Evolutionary conservation across 495 filamentous ascomycete species (phyloP).

Genomic region (Podospora anserina): DNA sequence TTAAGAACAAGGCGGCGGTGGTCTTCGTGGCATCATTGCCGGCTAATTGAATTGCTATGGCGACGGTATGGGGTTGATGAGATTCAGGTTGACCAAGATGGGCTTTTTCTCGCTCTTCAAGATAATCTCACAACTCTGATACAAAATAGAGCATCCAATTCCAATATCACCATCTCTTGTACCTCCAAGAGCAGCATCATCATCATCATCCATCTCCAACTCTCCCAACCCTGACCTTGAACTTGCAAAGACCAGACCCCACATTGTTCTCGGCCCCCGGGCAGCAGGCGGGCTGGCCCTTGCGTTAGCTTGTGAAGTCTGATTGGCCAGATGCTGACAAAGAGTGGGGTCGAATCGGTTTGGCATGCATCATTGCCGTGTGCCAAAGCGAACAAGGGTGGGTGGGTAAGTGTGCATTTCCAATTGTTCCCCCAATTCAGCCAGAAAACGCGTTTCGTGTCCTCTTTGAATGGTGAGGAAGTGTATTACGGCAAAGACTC

Average conservation of each 20-base stretch:
- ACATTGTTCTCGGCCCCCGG: neutral
- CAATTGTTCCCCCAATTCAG: conserved; percentile 23
- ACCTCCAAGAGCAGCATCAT: neutral
- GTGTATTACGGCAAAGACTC: conserved; percentile 2
- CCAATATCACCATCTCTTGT: neutral
- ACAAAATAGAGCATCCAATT: too few species aligned
- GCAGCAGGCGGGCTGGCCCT: neutral
- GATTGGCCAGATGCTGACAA: conserved; percentile 21
- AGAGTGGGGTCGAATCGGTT: neutral
- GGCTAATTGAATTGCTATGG: neutral
- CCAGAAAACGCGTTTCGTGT: conserved; percentile 7
- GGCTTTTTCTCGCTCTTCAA: too few species aligned
- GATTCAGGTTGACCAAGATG: neutral
- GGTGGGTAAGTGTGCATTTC: conserved; percentile 33
- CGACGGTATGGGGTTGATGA: neutral
- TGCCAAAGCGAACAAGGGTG: conserved; percentile 26
- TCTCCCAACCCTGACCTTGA: neutral
- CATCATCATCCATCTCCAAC: neutral
- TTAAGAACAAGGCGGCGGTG: neutral
- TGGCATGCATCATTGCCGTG: conserved; percentile 21
- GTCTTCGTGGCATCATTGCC: conserved; percentile 4
- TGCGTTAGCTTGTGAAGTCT: neutral
- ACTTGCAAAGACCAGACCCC: neutral
- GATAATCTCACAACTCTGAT: too few species aligned
- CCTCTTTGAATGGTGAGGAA: neutral